A percentile compares a stretch with the other conserved stretches of the same genome.
Conservation (phyloP, 495 filamentous ascomycete species). For the Copromyces sp. region DNA sequence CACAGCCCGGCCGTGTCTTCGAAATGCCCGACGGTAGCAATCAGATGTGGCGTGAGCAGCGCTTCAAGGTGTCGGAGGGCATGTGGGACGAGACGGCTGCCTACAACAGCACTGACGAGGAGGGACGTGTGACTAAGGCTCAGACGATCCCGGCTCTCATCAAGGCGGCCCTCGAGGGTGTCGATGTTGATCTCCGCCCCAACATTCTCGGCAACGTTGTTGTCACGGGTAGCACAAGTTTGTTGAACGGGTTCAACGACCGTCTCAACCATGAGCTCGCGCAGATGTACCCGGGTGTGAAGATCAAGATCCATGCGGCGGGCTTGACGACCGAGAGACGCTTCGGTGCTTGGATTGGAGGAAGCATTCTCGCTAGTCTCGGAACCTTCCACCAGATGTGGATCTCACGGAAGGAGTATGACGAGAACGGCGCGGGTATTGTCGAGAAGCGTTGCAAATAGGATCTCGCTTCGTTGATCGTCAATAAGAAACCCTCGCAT, state of each 20-base stretch:
- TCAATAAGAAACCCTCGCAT: neutral
- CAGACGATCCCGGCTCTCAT: slow-evolving; percentile 75
- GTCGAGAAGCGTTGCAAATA: slow-evolving; percentile 75
- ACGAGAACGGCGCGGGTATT: slow-evolving; percentile 60
- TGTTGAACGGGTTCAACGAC: slow-evolving; percentile 84
- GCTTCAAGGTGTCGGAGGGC: slow-evolving; percentile 74
- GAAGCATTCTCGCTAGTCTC: slow-evolving; percentile 89
- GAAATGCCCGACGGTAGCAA: slow-evolving; percentile 93
- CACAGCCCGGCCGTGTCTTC: slow-evolving; percentile 68
- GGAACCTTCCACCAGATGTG: slow-evolving; percentile 99
- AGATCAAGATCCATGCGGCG: slow-evolving; percentile 74
- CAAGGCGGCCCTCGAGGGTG: slow-evolving; percentile 59
- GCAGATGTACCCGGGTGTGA: slow-evolving; percentile 64
- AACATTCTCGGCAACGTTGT: slow-evolving; percentile 81
- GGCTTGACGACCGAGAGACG: slow-evolving; percentile 77
- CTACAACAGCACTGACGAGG: slow-evolving; percentile 23
- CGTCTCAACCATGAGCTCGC: slow-evolving; percentile 75
- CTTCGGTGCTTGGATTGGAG: slow-evolving; percentile 91
- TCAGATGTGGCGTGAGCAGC: slow-evolving; percentile 80
- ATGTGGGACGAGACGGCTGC: slow-evolving; percentile 76
- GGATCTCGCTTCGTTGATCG: neutral
- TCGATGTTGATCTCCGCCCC: slow-evolving; percentile 84
- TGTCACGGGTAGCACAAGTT: slow-evolving; percentile 74
- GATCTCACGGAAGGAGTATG: slow-evolving; percentile 81
- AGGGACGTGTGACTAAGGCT: slow-evolving; percentile 41